These are phyloP conservation scores for Aphanomyces cochlioides DNA, from an alignment of 352 stramenopile genomes.

Conservation along the genomic window DNA sequence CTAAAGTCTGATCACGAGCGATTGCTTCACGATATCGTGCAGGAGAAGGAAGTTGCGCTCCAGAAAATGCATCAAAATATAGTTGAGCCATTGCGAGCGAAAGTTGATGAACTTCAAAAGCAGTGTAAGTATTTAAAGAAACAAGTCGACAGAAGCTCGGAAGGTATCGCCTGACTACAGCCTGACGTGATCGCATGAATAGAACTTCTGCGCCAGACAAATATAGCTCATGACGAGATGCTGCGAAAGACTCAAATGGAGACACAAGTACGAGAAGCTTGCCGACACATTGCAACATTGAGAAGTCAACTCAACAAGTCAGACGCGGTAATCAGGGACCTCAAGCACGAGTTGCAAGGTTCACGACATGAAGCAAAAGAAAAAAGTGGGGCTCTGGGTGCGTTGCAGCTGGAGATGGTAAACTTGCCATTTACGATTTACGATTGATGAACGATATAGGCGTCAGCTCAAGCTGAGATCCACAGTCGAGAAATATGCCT, in stretches of 20 bases:
- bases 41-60: neutral
- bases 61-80: neutral
- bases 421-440: neutral
- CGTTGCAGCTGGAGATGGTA: conserved; percentile 15
- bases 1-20: neutral
- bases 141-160: neutral
- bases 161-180: neutral
- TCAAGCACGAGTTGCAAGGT: neutral
- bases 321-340: neutral
- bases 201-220: neutral
- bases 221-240: neutral
- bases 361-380: neutral
- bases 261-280: conserved; percentile 5
- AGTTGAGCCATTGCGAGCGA: neutral
- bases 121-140: neutral
- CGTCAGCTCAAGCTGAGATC: neutral
- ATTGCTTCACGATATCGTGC: neutral
- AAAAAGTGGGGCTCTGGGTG: neutral
- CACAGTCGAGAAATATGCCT: conserved; percentile 16
- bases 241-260: conserved; percentile 1
- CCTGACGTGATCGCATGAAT: neutral
- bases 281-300: conserved; percentile 24
- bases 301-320: conserved; percentile 18
- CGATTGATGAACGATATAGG: neutral
- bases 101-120: conserved; percentile 2